Base-by-base conservation (phyloP, 2,329 filamentous ascomycete species). In the Emergomyces orientalis region DNA sequence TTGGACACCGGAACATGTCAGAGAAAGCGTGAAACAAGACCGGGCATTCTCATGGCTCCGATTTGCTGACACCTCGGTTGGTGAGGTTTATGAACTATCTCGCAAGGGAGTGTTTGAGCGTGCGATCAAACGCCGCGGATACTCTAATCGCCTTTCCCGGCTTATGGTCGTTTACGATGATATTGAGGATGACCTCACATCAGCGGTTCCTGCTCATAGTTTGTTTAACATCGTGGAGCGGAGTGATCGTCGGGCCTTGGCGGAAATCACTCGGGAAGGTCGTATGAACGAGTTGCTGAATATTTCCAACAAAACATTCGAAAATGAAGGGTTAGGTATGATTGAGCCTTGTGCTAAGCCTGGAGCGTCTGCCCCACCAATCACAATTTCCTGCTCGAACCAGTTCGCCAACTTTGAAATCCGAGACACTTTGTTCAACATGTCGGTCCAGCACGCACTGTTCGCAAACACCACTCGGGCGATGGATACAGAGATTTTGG, bases 31-130 rank as follows among this genome's bases (percentile, higher is more conserved):
- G 13, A 79, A 81, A 27, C 19, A 60, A 25, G 81, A 83, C 0
- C 80, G 83, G 59, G 83, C 86, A 1, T 97, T 97, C 75, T 93
- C 92, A 0, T 99, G 91, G 86, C 81, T 97, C 64, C 87, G 91
- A 4, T 96, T 99, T 70, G 85, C 89, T 3, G 90, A 96, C 69
- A 80, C 83, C 0, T 94, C 91, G 17, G 79, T 87, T 1, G 81
- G 82, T 11, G 92, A 97, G 66, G 86, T 86, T 1, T 89, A 88
- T 63, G 80, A 82, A 62, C 83, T 86, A 39, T 88, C 88, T 3
- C 88, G 87, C 68, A 80, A 82, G 61, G 86, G 87, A 64, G 68
- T 95, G 1, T 90, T 96, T 68, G 81, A 88, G 61, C 89, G 92
- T 47, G 88, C 90, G 3, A 77, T 88, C 1, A 82, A 86, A 59